Evolutionary conservation across 768 basidiomycete genomes (phyloP).

Genomic region (Trametes elegans): DNA sequence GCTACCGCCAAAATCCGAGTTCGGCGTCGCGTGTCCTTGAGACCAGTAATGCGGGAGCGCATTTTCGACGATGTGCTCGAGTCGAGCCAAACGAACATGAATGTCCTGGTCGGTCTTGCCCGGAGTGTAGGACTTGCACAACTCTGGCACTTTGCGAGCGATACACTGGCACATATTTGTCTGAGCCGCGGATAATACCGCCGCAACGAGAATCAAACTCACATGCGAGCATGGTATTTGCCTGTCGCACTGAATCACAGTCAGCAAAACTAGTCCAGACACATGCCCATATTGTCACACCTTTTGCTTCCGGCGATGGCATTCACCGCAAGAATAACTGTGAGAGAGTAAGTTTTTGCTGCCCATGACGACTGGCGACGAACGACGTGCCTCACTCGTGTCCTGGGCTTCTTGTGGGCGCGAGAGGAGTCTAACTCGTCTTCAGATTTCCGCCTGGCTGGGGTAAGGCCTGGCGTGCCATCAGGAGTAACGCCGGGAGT

Average conservation of each 20-base stretch:
- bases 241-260: slow-evolving; percentile 65
- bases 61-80: slow-evolving; percentile 79
- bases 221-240: slow-evolving; percentile 86
- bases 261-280: no score
- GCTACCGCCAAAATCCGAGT: slow-evolving; percentile 8
- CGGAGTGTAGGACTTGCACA: slow-evolving; percentile 87
- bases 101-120: slow-evolving; percentile 85
- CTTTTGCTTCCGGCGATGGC: slow-evolving; percentile 88
- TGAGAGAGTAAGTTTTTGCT: not conserved
- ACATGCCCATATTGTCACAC: slow-evolving; percentile 33
- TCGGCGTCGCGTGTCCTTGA: slow-evolving; percentile 35
- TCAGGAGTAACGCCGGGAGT: slow-evolving; percentile 15
- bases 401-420: slow-evolving; percentile 62
- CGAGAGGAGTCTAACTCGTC: slow-evolving; percentile 47
- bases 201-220: slow-evolving; percentile 19
- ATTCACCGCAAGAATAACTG: slow-evolving; percentile 86
- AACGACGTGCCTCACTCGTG: slow-evolving; percentile 65
- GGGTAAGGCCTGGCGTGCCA: slow-evolving; percentile 30
- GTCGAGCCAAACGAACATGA: slow-evolving; percentile 64
- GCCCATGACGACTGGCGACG: not conserved
- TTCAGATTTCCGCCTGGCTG: slow-evolving; percentile 64
- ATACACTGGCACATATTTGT: slow-evolving; percentile 51
- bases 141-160: slow-evolving; percentile 81
- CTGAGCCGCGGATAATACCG: slow-evolving; percentile 11
- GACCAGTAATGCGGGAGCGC: slow-evolving; percentile 75